Evolutionary conservation across 805 yeast species (phyloP).

Genomic region (Pichia cephalocereana): DNA sequence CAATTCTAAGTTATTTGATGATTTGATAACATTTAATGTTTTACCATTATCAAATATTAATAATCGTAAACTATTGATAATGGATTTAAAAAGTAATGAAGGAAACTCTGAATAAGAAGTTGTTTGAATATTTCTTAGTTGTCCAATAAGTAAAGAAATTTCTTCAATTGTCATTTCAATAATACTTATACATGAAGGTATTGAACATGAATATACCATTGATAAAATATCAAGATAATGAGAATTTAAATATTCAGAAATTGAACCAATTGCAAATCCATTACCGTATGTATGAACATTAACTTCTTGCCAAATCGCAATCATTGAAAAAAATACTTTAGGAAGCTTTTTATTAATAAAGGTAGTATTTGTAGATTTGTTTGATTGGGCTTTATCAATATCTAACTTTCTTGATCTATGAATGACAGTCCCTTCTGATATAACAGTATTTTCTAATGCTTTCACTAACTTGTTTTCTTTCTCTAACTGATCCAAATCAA

Average conservation of each 20-base stretch:
- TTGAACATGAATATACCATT: slow-evolving; percentile 46
- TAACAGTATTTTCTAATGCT: slow-evolving; percentile 20
- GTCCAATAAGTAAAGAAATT: slow-evolving; percentile 24
- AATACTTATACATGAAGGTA: slow-evolving; percentile 43
- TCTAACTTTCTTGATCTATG: slow-evolving; percentile 32
- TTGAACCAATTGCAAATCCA: slow-evolving; percentile 41
- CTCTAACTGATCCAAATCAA: slow-evolving; percentile 29
- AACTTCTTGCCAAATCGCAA: slow-evolving; percentile 35
- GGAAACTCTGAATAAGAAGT: slow-evolving; percentile 3
- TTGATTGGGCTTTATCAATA: slow-evolving; percentile 2
- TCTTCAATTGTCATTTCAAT: slow-evolving; percentile 51
- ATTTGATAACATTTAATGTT: slow-evolving; percentile 1
- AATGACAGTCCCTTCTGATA: slow-evolving; percentile 30
- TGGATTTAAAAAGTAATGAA: slow-evolving; percentile 5
- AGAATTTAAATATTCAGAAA: slow-evolving; percentile 42
- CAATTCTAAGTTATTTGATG: neutral
- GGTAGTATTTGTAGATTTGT: slow-evolving; percentile 15
- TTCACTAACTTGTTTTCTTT: slow-evolving; percentile 27
- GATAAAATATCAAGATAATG: slow-evolving; percentile 55
- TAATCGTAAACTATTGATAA: slow-evolving; percentile 4
- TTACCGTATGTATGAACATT: slow-evolving; percentile 27
- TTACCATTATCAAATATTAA: slow-evolving; percentile 6
- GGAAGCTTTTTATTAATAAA: slow-evolving; percentile 32
- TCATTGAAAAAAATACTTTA: slow-evolving; percentile 45
- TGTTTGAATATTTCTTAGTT: slow-evolving; percentile 4